These are phyloP conservation scores for Boletellus ananas DNA, from an alignment of 768 basidiomycete species.

Conservation along the genomic window DNA sequence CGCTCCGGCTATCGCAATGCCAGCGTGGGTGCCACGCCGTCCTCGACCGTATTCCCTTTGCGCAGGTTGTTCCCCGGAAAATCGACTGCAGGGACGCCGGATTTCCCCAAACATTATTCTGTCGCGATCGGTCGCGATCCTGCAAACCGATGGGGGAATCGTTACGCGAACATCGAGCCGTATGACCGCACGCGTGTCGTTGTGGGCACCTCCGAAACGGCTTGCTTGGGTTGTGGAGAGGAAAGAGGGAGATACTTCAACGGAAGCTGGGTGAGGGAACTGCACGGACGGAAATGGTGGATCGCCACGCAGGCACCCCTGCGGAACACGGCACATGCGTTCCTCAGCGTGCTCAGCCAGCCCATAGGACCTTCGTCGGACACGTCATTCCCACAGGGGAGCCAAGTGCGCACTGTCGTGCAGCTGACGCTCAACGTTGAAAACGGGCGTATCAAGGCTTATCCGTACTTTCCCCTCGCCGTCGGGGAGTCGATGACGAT, in stretches of 20 bases:
- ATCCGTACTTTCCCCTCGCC: constrained; percentile 66
- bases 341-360: constrained; percentile 66
- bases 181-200: constrained; percentile 80
- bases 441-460: constrained; percentile 65
- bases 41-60: constrained; percentile 1
- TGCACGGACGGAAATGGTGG: constrained; percentile 72
- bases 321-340: constrained; percentile 64
- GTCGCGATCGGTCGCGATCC: constrained; percentile 45
- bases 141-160: constrained; percentile 50
- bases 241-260: constrained; percentile 63
- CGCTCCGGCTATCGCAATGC: constrained; percentile 29
- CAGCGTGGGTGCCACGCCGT: constrained; percentile 2
- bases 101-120: constrained; percentile 49
- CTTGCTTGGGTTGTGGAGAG: constrained; percentile 19
- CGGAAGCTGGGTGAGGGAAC: constrained; percentile 81
- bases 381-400: constrained; percentile 26
- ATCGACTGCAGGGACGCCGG: constrained; percentile 8
- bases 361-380: constrained; percentile 36
- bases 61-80: constrained; percentile 7
- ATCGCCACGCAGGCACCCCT: constrained; percentile 84
- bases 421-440: constrained; percentile 79
- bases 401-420: constrained; percentile 68
- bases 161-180: constrained; percentile 70
- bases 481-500: constrained; percentile 52
- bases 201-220: constrained; percentile 31